Conservation (phyloP, 345 rosid genomes). For the Eucalyptus grandis region DNA sequence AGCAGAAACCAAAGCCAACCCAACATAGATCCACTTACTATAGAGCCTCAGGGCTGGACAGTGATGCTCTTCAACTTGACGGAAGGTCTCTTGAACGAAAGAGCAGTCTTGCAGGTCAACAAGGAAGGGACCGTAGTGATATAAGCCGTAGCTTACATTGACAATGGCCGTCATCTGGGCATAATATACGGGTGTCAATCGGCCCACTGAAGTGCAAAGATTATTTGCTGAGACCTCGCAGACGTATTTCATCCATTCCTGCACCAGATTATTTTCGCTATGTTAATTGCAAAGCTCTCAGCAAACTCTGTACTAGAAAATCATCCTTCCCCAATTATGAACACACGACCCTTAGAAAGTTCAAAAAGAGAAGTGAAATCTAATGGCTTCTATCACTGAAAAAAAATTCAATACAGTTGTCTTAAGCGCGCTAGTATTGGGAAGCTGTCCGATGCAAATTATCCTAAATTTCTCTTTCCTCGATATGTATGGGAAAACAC, state of each 20-base stretch:
- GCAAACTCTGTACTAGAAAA: neutral
- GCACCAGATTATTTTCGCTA: neutral
- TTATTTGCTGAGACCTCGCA: slow-evolving; percentile 35
- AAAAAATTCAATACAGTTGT: neutral
- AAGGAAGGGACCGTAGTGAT: slow-evolving; percentile 21
- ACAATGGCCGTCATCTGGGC: slow-evolving; percentile 20
- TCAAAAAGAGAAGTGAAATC: neutral
- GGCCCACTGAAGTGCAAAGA: slow-evolving; percentile 19
- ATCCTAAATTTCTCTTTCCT: neutral
- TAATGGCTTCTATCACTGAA: neutral
- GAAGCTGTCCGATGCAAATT: neutral
- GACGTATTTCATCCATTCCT: slow-evolving; percentile 38
- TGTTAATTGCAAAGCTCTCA: neutral
- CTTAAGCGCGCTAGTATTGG: neutral
- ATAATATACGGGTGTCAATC: slow-evolving; percentile 21
- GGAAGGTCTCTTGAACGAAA: slow-evolving; percentile 22
- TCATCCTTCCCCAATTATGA: neutral
- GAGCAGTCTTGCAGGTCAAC: slow-evolving; percentile 21
- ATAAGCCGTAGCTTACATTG: slow-evolving; percentile 28
- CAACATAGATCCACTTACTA: slow-evolving; percentile 23
- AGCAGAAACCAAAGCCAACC: slow-evolving; percentile 22
- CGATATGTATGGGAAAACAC: neutral
- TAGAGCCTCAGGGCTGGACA: slow-evolving; percentile 20
- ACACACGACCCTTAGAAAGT: neutral
- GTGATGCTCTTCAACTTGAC: neutral